Percentiles rank a stretch among this genome's conserved stretches.
Evolutionary conservation across 164 flowering plant genomes (phyloP).

Genomic region (Magnolia kwangsiensis): DNA sequence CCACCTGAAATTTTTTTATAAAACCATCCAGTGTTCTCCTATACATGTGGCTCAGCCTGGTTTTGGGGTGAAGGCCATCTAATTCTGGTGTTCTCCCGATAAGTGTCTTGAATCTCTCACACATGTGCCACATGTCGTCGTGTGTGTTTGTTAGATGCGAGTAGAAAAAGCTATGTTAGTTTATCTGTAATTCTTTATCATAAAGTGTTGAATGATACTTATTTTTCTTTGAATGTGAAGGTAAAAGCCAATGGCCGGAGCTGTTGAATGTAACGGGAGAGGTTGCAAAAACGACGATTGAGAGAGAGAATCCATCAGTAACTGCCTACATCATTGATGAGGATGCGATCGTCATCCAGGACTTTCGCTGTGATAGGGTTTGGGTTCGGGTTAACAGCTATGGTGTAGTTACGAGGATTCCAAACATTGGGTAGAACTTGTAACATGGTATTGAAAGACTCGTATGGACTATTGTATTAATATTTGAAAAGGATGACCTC

Average conservation of each 20-base stretch:
- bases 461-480: too few species aligned
- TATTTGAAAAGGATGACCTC: too few species aligned
- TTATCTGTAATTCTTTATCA: neutral
- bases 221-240: neutral
- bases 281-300: conserved; percentile 14
- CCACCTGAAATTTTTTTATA: too few species aligned
- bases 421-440: conserved; percentile 15
- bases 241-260: conserved; percentile 30
- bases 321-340: conserved; percentile 9
- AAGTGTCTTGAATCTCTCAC: neutral
- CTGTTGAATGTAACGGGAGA: conserved; percentile 17
- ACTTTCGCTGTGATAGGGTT: conserved; percentile 34
- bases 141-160: too few species aligned
- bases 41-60: too few species aligned
- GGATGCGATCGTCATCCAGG: conserved; percentile 11
- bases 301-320: conserved; percentile 14
- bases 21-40: too few species aligned
- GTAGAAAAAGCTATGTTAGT: neutral
- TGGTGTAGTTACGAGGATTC: conserved; percentile 15
- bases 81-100: neutral
- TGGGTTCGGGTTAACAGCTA: conserved; percentile 25
- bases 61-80: neutral
- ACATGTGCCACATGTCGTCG: neutral
- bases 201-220: too few species aligned
- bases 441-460: too few species aligned